Conservation (phyloP, 805 yeast genomes). For the Nakazawaea peltata region DNA sequence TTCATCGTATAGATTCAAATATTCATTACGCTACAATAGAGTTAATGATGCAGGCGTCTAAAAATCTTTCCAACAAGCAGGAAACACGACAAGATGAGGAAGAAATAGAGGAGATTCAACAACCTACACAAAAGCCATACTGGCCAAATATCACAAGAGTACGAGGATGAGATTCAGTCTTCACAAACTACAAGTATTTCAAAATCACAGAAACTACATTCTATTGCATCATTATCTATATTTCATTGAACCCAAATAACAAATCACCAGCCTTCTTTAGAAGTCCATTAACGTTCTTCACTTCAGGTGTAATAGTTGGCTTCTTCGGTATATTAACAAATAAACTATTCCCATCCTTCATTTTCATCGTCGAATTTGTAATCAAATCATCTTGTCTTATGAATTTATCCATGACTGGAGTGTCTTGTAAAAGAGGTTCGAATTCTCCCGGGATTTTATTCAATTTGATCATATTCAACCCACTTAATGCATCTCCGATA, state of each 20-base stretch:
- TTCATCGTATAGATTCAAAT: slow-evolving; percentile 5
- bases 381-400: slow-evolving; percentile 11
- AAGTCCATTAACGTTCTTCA: not conserved
- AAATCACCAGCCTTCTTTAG: slow-evolving; percentile 6
- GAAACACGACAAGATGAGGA: not conserved
- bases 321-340: slow-evolving; percentile 20
- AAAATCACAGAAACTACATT: not conserved
- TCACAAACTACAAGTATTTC: not conserved
- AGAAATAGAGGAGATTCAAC: not conserved
- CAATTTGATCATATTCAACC: slow-evolving; percentile 4
- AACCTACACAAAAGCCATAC: slow-evolving; percentile 5
- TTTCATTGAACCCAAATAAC: slow-evolving; percentile 7
- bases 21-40: slow-evolving; percentile 8
- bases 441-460: slow-evolving; percentile 7
- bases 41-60: slow-evolving; percentile 9
- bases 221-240: not conserved
- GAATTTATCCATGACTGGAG: slow-evolving; percentile 10
- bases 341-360: slow-evolving; percentile 35
- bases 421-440: slow-evolving; percentile 5
- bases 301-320: not conserved
- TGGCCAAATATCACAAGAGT: slow-evolving; percentile 9
- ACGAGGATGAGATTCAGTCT: not conserved
- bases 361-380: slow-evolving; percentile 17
- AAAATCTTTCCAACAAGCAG: not conserved
- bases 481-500: slow-evolving; percentile 31